Evolutionary conservation across 805 yeast species (phyloP).

Genomic region (Yarrowia phangngaensis): DNA sequence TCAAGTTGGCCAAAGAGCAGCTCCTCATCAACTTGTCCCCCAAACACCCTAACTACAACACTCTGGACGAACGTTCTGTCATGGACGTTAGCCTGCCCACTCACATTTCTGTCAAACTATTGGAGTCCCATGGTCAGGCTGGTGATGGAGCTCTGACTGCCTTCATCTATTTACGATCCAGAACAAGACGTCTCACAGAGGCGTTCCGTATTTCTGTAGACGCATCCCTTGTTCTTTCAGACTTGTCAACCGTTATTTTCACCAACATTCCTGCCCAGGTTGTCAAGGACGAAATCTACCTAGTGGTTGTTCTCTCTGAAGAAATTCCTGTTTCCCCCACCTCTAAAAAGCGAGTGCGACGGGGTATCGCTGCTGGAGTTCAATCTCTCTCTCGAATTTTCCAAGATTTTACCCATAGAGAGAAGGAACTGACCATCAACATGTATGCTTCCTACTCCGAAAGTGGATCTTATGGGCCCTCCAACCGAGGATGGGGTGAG

Average conservation of each 20-base stretch:
- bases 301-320: slow-evolving; percentile 75
- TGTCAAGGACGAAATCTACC: slow-evolving; percentile 60
- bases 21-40: slow-evolving; percentile 67
- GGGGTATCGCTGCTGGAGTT: slow-evolving; percentile 86
- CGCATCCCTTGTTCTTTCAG: slow-evolving; percentile 58
- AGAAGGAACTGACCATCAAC: slow-evolving; percentile 62
- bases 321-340: slow-evolving; percentile 49
- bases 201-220: slow-evolving; percentile 68
- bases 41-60: slow-evolving; percentile 52
- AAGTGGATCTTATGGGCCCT: slow-evolving; percentile 42
- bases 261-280: slow-evolving; percentile 63
- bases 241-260: slow-evolving; percentile 74
- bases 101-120: slow-evolving; percentile 73
- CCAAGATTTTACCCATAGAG: slow-evolving; percentile 61
- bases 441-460: slow-evolving; percentile 66
- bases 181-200: slow-evolving; percentile 65
- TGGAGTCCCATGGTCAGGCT: slow-evolving; percentile 58
- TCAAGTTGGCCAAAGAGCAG: slow-evolving; percentile 62
- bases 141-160: slow-evolving; percentile 70
- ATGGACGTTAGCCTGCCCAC: slow-evolving; percentile 37
- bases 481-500: slow-evolving; percentile 85
- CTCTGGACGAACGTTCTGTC: slow-evolving; percentile 29
- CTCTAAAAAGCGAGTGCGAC: slow-evolving; percentile 45
- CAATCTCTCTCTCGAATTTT: slow-evolving; percentile 78
- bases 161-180: slow-evolving; percentile 64